Conservation (phyloP, 1,284 basidiomycete genomes). For the Microbotryum silenes-acaulis region DNA sequence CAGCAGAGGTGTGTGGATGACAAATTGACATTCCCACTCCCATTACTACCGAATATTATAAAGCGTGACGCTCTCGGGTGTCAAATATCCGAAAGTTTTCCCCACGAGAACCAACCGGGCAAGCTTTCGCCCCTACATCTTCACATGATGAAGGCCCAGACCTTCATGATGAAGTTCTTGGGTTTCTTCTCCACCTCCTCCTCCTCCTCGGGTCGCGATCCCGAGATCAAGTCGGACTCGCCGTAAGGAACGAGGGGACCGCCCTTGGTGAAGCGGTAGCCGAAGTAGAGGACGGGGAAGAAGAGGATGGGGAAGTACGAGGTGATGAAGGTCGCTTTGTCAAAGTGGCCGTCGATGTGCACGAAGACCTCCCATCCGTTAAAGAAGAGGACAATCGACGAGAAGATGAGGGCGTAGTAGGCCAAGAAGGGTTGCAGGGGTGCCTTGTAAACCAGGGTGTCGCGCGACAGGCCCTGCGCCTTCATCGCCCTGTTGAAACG, state of each 20-base stretch:
- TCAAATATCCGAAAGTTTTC: no score
- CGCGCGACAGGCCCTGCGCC: slow-evolving; percentile 30
- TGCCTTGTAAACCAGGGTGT: slow-evolving; percentile 4
- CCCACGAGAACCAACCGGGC: no score
- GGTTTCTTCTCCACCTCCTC: slow-evolving; percentile 1
- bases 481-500: slow-evolving; percentile 60
- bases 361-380: slow-evolving; percentile 24
- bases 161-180: slow-evolving; percentile 3
- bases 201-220: slow-evolving; percentile 16
- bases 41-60: no score
- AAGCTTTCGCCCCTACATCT: no score
- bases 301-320: slow-evolving; percentile 61
- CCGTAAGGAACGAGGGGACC: slow-evolving; percentile 46
- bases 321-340: slow-evolving; percentile 45
- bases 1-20: no score
- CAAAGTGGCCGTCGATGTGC: slow-evolving; percentile 53
- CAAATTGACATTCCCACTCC: no score
- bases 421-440: slow-evolving; percentile 22
- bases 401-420: slow-evolving; percentile 22
- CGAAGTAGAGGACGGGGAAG: slow-evolving; percentile 66
- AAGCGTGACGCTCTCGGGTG: no score
- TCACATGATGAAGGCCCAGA: neutral
- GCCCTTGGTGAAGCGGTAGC: slow-evolving; percentile 43
- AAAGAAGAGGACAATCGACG: slow-evolving; percentile 29
- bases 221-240: slow-evolving; percentile 64